A percentile compares a stretch with the other conserved stretches of the same genome.
Conservation (phyloP, 2,329 filamentous ascomycete genomes). For the Ramularia collo-cygni region DNA sequence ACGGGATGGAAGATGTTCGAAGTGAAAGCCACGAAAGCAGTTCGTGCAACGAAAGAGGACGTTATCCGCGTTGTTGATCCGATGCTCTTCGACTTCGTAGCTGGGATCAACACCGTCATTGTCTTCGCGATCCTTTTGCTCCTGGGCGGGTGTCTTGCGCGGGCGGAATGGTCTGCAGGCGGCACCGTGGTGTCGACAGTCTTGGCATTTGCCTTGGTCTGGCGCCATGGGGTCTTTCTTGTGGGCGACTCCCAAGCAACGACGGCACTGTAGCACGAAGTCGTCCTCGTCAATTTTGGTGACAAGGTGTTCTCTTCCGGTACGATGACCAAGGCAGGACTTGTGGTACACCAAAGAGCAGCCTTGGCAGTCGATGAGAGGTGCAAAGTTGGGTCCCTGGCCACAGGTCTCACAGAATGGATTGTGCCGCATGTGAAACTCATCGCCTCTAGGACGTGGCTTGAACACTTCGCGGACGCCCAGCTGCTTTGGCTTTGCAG, state of each 20-base stretch:
- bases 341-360: conserved; percentile 82
- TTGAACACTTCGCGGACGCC: conserved; percentile 67
- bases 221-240: conserved; percentile 67
- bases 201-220: conserved; percentile 62
- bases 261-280: conserved; percentile 85
- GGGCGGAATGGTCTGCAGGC: conserved; percentile 70
- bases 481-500: conserved; percentile 47
- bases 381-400: conserved; percentile 53
- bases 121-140: conserved; percentile 73
- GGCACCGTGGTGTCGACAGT: conserved; percentile 57
- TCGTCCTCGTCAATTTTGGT: conserved; percentile 72
- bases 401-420: conserved; percentile 67
- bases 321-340: conserved; percentile 68
- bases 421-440: conserved; percentile 65
- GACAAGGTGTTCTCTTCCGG: conserved; percentile 72
- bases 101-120: conserved; percentile 76
- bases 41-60: conserved; percentile 75
- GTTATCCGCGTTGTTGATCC: conserved; percentile 68
- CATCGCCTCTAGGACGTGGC: conserved; percentile 51
- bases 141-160: conserved; percentile 67
- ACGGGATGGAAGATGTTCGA: conserved; percentile 65
- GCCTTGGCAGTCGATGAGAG: conserved; percentile 81
- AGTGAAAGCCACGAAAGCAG: conserved; percentile 77
- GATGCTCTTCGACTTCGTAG: conserved; percentile 51
- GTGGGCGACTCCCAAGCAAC: conserved; percentile 63